Conservation (phyloP, 2,329 filamentous ascomycete genomes). For the Scedosporium dehoogii region DNA sequence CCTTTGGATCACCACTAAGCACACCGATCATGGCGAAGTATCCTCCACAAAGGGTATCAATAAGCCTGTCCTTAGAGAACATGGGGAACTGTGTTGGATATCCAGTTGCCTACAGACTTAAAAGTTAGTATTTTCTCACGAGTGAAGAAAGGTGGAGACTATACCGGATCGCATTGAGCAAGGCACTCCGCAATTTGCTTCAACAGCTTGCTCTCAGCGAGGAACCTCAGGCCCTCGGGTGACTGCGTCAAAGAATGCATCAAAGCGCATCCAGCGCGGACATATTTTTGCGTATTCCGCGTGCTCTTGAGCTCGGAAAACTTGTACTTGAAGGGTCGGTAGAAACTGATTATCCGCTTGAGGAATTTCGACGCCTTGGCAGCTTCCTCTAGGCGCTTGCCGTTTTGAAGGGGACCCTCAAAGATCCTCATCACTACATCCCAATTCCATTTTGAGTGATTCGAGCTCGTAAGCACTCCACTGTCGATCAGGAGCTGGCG, state of each 20-base stretch:
- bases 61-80: slow-evolving; percentile 76
- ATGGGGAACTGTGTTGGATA: slow-evolving; percentile 76
- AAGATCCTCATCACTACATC: slow-evolving; percentile 83
- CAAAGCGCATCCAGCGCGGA: slow-evolving; percentile 78
- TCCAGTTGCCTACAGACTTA: slow-evolving; percentile 47
- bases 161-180: slow-evolving; percentile 83
- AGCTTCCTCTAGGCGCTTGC: slow-evolving; percentile 87
- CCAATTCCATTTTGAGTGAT: slow-evolving; percentile 97
- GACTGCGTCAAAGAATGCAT: slow-evolving; percentile 82
- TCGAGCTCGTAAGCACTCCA: slow-evolving; percentile 78
- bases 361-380: slow-evolving; percentile 94
- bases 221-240: slow-evolving; percentile 70
- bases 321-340: slow-evolving; percentile 91
- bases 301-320: slow-evolving; percentile 88
- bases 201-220: slow-evolving; percentile 85
- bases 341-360: slow-evolving; percentile 89
- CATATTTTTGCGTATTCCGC: slow-evolving; percentile 87
- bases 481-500: slow-evolving; percentile 63
- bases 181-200: slow-evolving; percentile 92
- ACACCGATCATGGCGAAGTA: slow-evolving; percentile 92
- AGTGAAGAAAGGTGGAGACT: slow-evolving; percentile 12
- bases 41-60: slow-evolving; percentile 79
- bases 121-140: slow-evolving; percentile 11
- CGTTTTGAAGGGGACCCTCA: slow-evolving; percentile 82
- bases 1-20: slow-evolving; percentile 71